These are phyloP conservation scores for Gaeumannomyces tritici DNA, from an alignment of 2,329 filamentous ascomycete genomes.

Conservation along the genomic window DNA sequence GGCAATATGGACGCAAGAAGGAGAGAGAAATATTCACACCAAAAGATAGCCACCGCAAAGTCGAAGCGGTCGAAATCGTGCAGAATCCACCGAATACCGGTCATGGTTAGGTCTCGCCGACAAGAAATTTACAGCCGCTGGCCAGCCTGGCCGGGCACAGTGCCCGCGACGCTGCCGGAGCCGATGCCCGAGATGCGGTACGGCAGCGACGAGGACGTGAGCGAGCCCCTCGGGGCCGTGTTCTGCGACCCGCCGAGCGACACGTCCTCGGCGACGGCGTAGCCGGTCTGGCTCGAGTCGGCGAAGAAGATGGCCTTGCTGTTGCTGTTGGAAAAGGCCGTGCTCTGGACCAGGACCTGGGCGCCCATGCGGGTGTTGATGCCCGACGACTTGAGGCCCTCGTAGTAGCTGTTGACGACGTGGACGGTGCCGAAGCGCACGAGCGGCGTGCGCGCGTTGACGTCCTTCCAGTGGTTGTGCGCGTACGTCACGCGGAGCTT, in stretches of 20 bases:
- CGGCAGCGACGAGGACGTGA: conserved; percentile 34
- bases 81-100: no score
- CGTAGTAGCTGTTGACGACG: conserved; percentile 37
- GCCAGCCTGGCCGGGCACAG: conserved; percentile 28
- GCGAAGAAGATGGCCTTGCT: conserved; percentile 24
- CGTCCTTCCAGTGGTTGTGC: conserved; percentile 57
- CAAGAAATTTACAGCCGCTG: conserved; percentile 19
- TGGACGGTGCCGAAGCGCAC: conserved; percentile 60
- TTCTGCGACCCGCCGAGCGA: conserved; percentile 33
- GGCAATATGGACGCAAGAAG: no score
- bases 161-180: conserved; percentile 31
- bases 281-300: conserved; percentile 31
- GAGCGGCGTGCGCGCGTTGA: conserved; percentile 53
- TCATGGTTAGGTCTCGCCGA: background rate
- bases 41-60: no score
- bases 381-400: conserved; percentile 30
- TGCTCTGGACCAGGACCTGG: conserved; percentile 50
- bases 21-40: no score
- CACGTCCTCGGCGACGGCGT: conserved; percentile 30
- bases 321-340: conserved; percentile 34
- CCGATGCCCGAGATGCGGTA: conserved; percentile 46
- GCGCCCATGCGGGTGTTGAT: conserved; percentile 49
- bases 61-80: no score
- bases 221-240: conserved; percentile 37
- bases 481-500: conserved; percentile 54